Conservation (phyloP, 1,284 basidiomycete genomes). For the Cutaneotrichosporon mucoides region DNA sequence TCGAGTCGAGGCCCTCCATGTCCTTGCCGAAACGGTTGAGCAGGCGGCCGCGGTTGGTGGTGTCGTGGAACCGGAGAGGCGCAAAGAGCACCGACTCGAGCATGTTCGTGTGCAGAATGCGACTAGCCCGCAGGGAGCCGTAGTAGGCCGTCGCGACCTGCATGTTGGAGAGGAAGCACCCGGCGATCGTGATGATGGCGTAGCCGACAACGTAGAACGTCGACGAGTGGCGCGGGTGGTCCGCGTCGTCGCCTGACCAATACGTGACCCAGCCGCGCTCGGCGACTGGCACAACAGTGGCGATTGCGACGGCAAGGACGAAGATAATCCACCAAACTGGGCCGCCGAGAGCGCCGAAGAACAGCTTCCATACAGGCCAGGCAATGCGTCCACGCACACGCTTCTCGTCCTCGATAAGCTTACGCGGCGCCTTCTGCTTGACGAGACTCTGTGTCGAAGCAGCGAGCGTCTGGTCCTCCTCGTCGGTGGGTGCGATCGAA, state of each 20-base stretch:
- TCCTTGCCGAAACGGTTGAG: constrained; percentile 91
- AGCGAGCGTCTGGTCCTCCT: constrained; percentile 19
- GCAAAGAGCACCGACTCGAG: constrained; percentile 84
- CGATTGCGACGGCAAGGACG: constrained; percentile 57
- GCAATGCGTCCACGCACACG: constrained; percentile 77
- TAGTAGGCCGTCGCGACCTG: constrained; percentile 50
- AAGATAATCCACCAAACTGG: constrained; percentile 63
- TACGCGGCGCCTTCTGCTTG: constrained; percentile 62
- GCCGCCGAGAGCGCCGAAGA: constrained; percentile 55
- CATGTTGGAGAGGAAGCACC: constrained; percentile 37
- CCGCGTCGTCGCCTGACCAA: constrained; percentile 32
- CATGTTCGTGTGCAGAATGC: constrained; percentile 65
- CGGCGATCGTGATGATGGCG: constrained; percentile 52
- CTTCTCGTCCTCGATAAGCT: constrained; percentile 85
- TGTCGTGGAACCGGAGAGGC: constrained; percentile 89
- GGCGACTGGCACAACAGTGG: constrained; percentile 67
- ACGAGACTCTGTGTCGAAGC: constrained; percentile 41
- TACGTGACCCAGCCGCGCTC: constrained; percentile 78
- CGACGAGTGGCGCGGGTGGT: constrained; percentile 52
- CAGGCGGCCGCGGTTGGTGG: constrained; percentile 76
- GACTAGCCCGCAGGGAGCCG: constrained; percentile 67
- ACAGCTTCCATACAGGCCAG: constrained; percentile 72
- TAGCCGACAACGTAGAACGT: constrained; percentile 75
- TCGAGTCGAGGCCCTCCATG: constrained; percentile 86
- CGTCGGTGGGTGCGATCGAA: constrained; percentile 33